These are phyloP conservation scores for Epichloe gansuensis DNA, from an alignment of 2,329 filamentous ascomycete genomes.

Conservation along the genomic window DNA sequence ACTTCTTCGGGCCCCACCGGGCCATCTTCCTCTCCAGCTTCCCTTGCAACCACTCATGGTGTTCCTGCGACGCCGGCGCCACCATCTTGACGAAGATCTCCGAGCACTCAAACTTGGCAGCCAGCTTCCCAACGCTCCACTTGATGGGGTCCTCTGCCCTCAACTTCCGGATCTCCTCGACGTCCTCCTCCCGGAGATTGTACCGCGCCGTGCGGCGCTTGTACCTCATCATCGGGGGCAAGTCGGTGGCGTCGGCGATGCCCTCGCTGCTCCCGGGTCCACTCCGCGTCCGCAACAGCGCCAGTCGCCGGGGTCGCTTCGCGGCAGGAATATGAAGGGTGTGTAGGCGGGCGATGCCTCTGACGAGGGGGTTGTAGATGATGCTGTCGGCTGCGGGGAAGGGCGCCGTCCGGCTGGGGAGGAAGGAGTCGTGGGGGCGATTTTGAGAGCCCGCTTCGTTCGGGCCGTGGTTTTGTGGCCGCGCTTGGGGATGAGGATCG, in stretches of 20 bases:
- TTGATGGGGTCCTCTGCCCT: constrained; percentile 38
- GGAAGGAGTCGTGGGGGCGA: constrained; percentile 49
- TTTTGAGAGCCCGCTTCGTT: constrained; percentile 45
- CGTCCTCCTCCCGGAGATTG: constrained; percentile 42
- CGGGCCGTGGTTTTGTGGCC: constrained; percentile 41
- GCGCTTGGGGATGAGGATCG: constrained; percentile 18
- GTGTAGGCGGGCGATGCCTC: constrained; percentile 49
- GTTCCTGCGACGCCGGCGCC: constrained; percentile 34
- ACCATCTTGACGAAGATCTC: constrained; percentile 47
- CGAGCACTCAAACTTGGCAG: constrained; percentile 43
- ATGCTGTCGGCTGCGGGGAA: constrained; percentile 27
- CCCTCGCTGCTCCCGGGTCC: constrained; percentile 12
- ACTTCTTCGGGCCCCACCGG: constrained; percentile 46
- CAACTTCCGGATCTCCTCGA: constrained; percentile 47
- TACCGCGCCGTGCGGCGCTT: constrained; percentile 28
- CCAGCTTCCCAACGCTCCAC: constrained; percentile 43
- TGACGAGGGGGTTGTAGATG: constrained; percentile 45
- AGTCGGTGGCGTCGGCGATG: constrained; percentile 11
- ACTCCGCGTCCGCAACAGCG: constrained; percentile 33
- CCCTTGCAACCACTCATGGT: constrained; percentile 32
- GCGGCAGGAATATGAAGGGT: constrained; percentile 54
- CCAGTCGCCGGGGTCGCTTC: constrained; percentile 38
- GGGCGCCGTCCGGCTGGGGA: constrained; percentile 24
- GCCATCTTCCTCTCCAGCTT: constrained; percentile 36
- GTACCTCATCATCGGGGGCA: constrained; percentile 25